A percentile compares a stretch with the other conserved stretches of the same genome.
Conservation (phyloP, 148 eudicot species). For the Mesembryanthemum crystallinum region DNA sequence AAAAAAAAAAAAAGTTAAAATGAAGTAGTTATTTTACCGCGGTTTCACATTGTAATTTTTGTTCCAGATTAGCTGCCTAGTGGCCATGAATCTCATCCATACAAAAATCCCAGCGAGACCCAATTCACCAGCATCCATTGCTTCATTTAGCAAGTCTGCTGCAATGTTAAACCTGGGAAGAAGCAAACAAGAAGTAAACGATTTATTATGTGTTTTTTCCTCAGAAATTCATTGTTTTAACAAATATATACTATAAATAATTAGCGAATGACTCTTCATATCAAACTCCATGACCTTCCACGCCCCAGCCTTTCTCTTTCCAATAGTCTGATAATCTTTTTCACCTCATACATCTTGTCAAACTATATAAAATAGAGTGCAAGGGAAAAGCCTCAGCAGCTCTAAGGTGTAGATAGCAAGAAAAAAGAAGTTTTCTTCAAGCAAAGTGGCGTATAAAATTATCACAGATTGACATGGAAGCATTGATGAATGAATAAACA, state of each 20-base stretch:
- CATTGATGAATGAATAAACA: neutral
- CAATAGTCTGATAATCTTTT: neutral
- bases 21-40: constrained; percentile 46
- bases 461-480: neutral
- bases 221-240: neutral
- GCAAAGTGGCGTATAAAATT: neutral
- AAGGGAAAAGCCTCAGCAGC: too few species aligned
- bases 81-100: constrained; percentile 99
- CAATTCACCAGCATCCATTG: constrained; percentile 68
- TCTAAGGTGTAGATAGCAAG: too few species aligned
- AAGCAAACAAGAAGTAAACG: constrained; percentile 16
- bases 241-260: neutral
- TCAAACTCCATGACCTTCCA: neutral
- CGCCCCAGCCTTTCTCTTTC: constrained; percentile 2
- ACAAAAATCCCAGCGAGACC: constrained; percentile 96
- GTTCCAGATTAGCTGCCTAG: constrained; percentile 97
- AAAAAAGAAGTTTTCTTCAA: too few species aligned
- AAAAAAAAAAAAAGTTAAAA: neutral
- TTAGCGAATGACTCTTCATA: neutral
- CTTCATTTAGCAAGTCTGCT: constrained; percentile 82
- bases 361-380: neutral
- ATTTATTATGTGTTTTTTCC: neutral
- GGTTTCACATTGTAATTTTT: constrained; percentile 97
- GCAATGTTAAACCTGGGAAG: constrained; percentile 84
- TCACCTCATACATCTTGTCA: neutral